These are phyloP conservation scores for Cryomyces antarcticus DNA, from an alignment of 495 filamentous ascomycete genomes.

Conservation along the genomic window DNA sequence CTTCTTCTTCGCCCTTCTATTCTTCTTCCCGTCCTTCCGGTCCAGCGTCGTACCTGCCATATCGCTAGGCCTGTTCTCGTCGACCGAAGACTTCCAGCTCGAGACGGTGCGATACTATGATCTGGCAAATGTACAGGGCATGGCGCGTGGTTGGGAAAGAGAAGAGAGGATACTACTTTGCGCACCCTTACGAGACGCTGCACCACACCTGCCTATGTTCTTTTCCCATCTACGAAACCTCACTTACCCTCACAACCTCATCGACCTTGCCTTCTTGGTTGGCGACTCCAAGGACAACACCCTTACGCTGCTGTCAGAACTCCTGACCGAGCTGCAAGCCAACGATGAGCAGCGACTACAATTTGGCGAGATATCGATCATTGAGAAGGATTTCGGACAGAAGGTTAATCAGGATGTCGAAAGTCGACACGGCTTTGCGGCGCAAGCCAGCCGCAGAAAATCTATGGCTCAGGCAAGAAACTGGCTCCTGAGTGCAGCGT, in stretches of 20 bases:
- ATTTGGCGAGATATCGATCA: constrained; percentile 94
- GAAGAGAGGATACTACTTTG: constrained; percentile 92
- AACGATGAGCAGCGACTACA: constrained; percentile 52
- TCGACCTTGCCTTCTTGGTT: constrained; percentile 91
- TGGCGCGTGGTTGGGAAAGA: constrained; percentile 77
- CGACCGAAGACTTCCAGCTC: constrained; percentile 51
- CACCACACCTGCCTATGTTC: constrained; percentile 92
- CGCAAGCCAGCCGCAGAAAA: constrained; percentile 83
- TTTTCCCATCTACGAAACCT: constrained; percentile 90
- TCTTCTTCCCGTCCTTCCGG: constrained; percentile 51
- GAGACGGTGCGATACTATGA: constrained; percentile 96
- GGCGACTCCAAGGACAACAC: constrained; percentile 94
- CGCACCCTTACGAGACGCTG: constrained; percentile 83
- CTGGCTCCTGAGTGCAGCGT: constrained; percentile 85
- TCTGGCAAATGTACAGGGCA: constrained; percentile 72
- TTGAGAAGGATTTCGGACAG: constrained; percentile 98
- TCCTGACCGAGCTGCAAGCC: constrained; percentile 63
- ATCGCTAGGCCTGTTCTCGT: constrained; percentile 50
- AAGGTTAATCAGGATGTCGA: constrained; percentile 96
- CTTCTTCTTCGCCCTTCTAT: constrained; percentile 40
- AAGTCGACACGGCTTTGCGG: constrained; percentile 92
- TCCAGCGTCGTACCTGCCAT: constrained; percentile 39
- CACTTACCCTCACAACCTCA: constrained; percentile 90
- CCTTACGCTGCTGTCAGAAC: constrained; percentile 47
- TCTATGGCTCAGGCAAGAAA: constrained; percentile 96